Evolutionary conservation across 805 yeast genomes (phyloP).

Genomic region (Candida quercuum): DNA sequence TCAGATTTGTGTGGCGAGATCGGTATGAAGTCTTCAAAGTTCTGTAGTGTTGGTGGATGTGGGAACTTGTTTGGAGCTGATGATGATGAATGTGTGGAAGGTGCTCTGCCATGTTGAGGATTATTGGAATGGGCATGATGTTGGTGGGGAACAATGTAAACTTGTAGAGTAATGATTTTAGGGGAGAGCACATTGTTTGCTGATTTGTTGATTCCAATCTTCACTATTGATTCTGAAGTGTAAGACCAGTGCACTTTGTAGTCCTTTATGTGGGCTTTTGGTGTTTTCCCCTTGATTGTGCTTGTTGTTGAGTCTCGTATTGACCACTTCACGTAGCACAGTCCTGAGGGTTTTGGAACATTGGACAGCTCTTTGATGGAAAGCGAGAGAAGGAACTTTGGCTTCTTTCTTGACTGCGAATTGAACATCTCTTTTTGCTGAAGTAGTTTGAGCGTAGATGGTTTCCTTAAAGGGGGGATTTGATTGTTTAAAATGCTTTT

Average conservation of each 20-base stretch:
- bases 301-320: constrained; percentile 45
- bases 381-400: constrained; percentile 58
- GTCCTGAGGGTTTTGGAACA: constrained; percentile 74
- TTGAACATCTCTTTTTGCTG: not conserved
- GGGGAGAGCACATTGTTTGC: constrained; percentile 28
- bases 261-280: constrained; percentile 36
- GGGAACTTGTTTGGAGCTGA: constrained; percentile 2
- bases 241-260: constrained; percentile 51
- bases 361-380: constrained; percentile 69
- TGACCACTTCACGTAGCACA: constrained; percentile 59
- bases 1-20: constrained; percentile 4
- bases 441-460: too few relatives aligned
- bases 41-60: not conserved
- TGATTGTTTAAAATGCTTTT: too few relatives aligned
- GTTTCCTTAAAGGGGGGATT: too few relatives aligned
- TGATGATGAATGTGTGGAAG: constrained; percentile 4
- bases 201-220: constrained; percentile 35
- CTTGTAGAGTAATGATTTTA: constrained; percentile 35
- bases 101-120: not conserved
- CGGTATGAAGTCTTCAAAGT: constrained; percentile 1
- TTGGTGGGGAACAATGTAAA: constrained; percentile 31
- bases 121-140: constrained; percentile 6
- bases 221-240: constrained; percentile 28
- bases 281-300: constrained; percentile 42
- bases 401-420: constrained; percentile 29